A percentile compares a stretch with the other conserved stretches of the same genome.
Conservation (phyloP, 805 yeast genomes). For the Yamadazyma olivae region DNA sequence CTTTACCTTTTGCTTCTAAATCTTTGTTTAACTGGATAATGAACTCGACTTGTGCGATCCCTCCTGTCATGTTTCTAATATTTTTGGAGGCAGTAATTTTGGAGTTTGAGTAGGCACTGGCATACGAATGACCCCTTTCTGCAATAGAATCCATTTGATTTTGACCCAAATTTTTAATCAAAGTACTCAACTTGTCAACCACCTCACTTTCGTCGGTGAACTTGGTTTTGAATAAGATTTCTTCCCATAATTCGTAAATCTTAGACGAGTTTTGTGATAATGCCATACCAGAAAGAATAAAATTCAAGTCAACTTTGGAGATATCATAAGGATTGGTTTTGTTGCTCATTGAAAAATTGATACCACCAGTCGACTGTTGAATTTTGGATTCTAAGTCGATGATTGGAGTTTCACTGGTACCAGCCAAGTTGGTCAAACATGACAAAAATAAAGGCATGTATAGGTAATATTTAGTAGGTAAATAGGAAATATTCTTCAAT, state of each 20-base stretch:
- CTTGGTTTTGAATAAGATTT: constrained; percentile 67
- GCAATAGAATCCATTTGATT: constrained; percentile 79
- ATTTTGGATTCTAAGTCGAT: constrained; percentile 84
- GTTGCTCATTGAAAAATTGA: constrained; percentile 59
- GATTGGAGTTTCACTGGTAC: constrained; percentile 70
- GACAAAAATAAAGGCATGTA: constrained; percentile 76
- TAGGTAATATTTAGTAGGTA: constrained; percentile 63
- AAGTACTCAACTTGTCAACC: constrained; percentile 63
- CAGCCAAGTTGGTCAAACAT: constrained; percentile 75
- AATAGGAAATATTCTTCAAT: constrained; percentile 52
- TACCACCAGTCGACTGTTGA: constrained; percentile 80
- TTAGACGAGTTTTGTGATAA: constrained; percentile 60
- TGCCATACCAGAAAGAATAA: constrained; percentile 65
- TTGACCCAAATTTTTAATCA: constrained; percentile 71
- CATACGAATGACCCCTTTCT: constrained; percentile 84
- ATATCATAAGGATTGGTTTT: constrained; percentile 53
- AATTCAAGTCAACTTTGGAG: constrained; percentile 46
- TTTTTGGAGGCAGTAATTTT: constrained; percentile 57
- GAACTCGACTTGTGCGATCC: constrained; percentile 75
- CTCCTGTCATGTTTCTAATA: constrained; percentile 62
- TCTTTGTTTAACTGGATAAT: constrained; percentile 55
- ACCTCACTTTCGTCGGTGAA: constrained; percentile 45
- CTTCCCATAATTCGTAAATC: constrained; percentile 64
- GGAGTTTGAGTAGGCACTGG: constrained; percentile 65
- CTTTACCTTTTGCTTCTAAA: constrained; percentile 39